Evolutionary conservation across 148 eudicot species (phyloP).

Genomic region (Vaccinium vitisidaea): DNA sequence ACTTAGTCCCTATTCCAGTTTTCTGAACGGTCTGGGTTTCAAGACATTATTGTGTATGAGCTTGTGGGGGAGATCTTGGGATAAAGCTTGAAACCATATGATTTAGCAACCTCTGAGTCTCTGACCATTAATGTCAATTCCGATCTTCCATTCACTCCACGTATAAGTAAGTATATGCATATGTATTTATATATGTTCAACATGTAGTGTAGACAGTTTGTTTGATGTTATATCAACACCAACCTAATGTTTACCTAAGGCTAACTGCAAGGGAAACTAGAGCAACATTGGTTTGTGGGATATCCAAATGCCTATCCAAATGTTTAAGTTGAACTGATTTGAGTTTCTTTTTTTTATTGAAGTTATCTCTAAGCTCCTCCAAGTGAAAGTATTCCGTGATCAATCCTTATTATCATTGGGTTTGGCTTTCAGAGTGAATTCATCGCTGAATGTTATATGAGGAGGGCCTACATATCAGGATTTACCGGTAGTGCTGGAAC

Average conservation of each 20-base stretch:
- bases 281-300: constrained; percentile 5
- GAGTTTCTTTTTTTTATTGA: not conserved
- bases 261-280: not conserved
- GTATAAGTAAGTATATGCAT: not conserved
- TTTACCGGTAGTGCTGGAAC: constrained; percentile 98
- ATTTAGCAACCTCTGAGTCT: not conserved
- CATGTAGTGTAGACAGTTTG: not conserved
- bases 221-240: not conserved
- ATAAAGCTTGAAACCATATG: not conserved
- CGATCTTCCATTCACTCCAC: not conserved
- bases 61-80: not conserved
- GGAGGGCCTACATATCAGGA: constrained; percentile 85
- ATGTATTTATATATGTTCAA: not conserved
- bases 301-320: constrained; percentile 3
- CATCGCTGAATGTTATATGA: constrained; percentile 83
- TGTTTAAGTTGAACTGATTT: not conserved
- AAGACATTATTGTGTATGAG: no score
- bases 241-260: not conserved
- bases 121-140: not conserved
- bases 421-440: constrained; percentile 83
- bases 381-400: not conserved
- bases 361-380: not conserved
- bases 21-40: no score
- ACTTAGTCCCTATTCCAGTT: no score
- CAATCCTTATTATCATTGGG: constrained; percentile 6